Percentiles rank a stretch among this genome's conserved stretches.
phyloP scores from a whole-genome alignment of 169 alveolate species.

The Plasmodium falciparum region DNA sequence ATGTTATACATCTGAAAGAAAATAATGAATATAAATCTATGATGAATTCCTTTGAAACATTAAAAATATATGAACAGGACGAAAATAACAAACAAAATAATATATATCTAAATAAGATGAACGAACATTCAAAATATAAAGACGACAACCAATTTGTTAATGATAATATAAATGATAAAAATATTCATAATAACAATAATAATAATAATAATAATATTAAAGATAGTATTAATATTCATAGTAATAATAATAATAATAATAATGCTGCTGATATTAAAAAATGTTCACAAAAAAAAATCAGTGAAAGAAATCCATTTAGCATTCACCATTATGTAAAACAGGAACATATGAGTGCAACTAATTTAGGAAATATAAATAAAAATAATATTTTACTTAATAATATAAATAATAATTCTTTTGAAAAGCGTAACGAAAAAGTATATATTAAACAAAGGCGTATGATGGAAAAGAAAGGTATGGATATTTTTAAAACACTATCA shows the following conservation, averaged over 20 bases:
- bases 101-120: slow-evolving; percentile 4
- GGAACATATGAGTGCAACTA: not conserved
- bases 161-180: not conserved
- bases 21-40: slow-evolving; percentile 26
- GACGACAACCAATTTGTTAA: not conserved
- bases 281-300: slow-evolving; percentile 2
- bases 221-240: too few relatives aligned
- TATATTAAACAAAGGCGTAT: slow-evolving; percentile 6
- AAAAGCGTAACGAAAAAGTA: not conserved
- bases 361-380: not conserved
- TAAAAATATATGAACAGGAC: slow-evolving; percentile 20
- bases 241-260: too few relatives aligned
- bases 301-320: slow-evolving; percentile 33
- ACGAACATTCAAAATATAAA: slow-evolving; percentile 10
- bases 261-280: too few relatives aligned
- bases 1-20: not conserved
- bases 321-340: slow-evolving; percentile 36
- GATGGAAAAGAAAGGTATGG: slow-evolving; percentile 4
- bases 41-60: slow-evolving; percentile 14
- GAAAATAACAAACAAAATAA: slow-evolving; percentile 12
- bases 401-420: slow-evolving; percentile 1
- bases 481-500: slow-evolving; percentile 5
- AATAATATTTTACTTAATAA: not conserved
- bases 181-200: slow-evolving; percentile 1
- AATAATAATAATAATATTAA: too few relatives aligned